Evolutionary conservation across 2,329 filamentous ascomycete species (phyloP), one percentile per base, ranked within the genome.

Genomic region (Colletotrichum plurivorum): DNA sequence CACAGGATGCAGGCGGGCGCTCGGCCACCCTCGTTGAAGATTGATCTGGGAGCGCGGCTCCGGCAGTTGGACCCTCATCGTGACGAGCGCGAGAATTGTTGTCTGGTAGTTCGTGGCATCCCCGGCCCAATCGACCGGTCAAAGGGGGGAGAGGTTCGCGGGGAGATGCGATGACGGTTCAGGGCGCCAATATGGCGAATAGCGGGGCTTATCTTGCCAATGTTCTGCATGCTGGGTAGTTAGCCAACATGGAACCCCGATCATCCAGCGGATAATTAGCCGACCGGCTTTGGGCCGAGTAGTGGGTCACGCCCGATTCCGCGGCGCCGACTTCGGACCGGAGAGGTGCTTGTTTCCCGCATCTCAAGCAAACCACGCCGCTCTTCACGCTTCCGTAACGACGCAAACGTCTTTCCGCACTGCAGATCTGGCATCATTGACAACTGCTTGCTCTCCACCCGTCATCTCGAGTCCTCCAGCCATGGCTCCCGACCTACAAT

Each of bases 171-270:
- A 36, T 36, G 31, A 36, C 41, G 41, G 41, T 43, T 43, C 15
- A 43, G 6, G 2, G 13, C 13, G 15, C 41, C 8, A 27, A 10
- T 22, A 61, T 61, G 58, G 49, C 48, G 58, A 61, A 61, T 45
- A 61, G 58, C 48, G 58, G 58, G 58, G 39, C 56, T 20, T 27
- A 20, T 41, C 39, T 25, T 61, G 58, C 48, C 48, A 61, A 52
- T 52, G 22, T 10, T 36, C 41, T 43, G 41, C 13, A 43, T 1
- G 13, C 41, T 43, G 41, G 16, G 41, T 43, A 15, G n/a, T 12
- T 12, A 49, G 2, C 46, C 8, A 6, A 20, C 46, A 49, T 18
- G 46, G 16, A 6, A 18, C 18, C 46, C 10, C 18, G 12, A 18
- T 10, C 45, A 8, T 18, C 16, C 16, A 16, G 45, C 45, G 7